phyloP scores from a whole-genome alignment of 495 filamentous ascomycete genomes.

The Copromyces sp. region DNA sequence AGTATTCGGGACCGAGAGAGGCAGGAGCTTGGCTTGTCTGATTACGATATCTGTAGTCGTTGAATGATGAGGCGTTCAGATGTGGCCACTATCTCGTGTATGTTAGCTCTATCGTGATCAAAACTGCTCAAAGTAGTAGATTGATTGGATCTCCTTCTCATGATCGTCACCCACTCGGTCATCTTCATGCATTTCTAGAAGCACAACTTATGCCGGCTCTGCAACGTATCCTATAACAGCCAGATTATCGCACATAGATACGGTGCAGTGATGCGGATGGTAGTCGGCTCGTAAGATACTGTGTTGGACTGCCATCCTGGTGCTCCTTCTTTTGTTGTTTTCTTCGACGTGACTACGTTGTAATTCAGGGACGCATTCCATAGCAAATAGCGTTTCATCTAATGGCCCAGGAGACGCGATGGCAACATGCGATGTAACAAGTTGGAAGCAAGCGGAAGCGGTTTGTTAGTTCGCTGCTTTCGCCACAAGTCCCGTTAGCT shows the following conservation, averaged over 20 bases:
- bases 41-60: not conserved
- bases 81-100: not conserved
- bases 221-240: not conserved
- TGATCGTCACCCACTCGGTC: not conserved
- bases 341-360: not conserved
- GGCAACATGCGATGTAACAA: constrained; percentile 24
- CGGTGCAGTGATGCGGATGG: not conserved
- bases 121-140: not conserved
- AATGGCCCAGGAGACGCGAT: constrained; percentile 19
- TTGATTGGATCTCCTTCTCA: not conserved
- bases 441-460: constrained; percentile 4
- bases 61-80: not conserved
- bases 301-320: not conserved
- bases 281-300: not conserved
- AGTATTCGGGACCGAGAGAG: not conserved
- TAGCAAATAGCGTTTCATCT: constrained; percentile 19
- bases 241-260: not conserved
- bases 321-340: not conserved
- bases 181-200: not conserved
- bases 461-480: not conserved
- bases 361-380: not conserved
- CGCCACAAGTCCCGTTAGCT: not conserved
- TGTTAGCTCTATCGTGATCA: not conserved
- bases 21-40: not conserved
- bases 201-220: not conserved